Evolutionary conservation across 305 asterid species (phyloP), one percentile per base, ranked within the genome.

Genomic region (Fraxinus latifolia): DNA sequence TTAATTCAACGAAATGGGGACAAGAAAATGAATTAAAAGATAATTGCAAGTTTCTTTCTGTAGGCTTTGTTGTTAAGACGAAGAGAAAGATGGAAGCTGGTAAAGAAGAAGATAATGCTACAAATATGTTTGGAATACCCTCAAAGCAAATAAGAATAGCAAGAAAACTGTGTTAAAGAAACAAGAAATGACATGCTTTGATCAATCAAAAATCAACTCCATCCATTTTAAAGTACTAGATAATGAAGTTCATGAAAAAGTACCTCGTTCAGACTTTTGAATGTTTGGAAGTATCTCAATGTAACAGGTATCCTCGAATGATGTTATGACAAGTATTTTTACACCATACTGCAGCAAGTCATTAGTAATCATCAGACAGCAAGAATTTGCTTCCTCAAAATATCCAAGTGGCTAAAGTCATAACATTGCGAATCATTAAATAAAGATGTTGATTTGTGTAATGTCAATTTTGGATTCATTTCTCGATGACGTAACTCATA

Each of bases 241-340:
- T 14, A 27, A 62, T 29, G 72, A 29, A 27, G 77, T 39, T 14
- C 76, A 21, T 15, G 47, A 25, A 74, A 7, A 60, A 12, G 77
- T 89, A 95, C 99, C 97, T 92, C 99, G 90, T 88, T 92, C 95
- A 11, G 99, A 95, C 89, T 91, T 95, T 84, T 93, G 97, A 84
- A 84, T 74, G 82, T 74, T 88, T 21, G 99, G 98, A 44, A 92
- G 88, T 73, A 95, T 95, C 94, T 95, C 99, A 81, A 95, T 94
- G 90, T 93, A 95, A 86, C 98, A 94, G 15, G 99, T 94, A 68
- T 94, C 97, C 91, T 95, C 92, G 87, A 95, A 95, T 23, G 99
- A 95, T 21, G 99, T 95, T 79, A 95, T 89, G 85, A 95, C 99
- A 29, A 95, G 89, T 86, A 95, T 90, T 85, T 93, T 94, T 47